Conservation (phyloP, 768 basidiomycete genomes). For the Vararia minispora region DNA sequence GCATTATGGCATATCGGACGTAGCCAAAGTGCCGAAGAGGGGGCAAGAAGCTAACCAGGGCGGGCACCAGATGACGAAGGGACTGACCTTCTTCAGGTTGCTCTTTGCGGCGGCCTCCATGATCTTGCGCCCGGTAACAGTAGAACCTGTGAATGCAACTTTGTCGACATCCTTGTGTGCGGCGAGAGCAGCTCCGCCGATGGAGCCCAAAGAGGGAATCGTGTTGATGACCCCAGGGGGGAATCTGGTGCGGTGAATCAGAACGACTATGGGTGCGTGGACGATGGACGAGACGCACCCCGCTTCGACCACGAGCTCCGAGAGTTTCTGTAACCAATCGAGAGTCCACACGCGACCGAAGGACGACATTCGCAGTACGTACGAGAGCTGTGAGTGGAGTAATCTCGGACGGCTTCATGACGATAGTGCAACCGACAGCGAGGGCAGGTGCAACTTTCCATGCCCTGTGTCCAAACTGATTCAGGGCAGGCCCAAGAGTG, state of each 20-base stretch:
- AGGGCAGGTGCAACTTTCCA: constrained; percentile 95
- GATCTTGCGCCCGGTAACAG: constrained; percentile 78
- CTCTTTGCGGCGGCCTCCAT: constrained; percentile 88
- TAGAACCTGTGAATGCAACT: constrained; percentile 92
- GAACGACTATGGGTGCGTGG: constrained; percentile 10
- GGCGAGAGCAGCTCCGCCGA: constrained; percentile 80
- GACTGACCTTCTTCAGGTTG: constrained; percentile 80
- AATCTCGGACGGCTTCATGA: constrained; percentile 91
- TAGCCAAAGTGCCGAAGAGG: too few relatives aligned
- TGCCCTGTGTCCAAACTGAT: constrained; percentile 30
- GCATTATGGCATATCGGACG: too few relatives aligned
- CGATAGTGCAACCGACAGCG: constrained; percentile 84
- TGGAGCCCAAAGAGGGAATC: constrained; percentile 67
- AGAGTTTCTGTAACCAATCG: constrained; percentile 49
- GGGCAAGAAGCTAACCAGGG: too few relatives aligned
- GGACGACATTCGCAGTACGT: constrained; percentile 14
- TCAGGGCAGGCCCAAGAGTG: not conserved
- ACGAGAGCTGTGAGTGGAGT: constrained; percentile 79
- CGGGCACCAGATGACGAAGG: not conserved
- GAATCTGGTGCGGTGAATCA: constrained; percentile 36
- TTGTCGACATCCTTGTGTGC: constrained; percentile 84
- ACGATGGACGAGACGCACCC: constrained; percentile 37
- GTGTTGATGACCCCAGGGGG: constrained; percentile 90
- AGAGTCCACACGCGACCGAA: constrained; percentile 4
- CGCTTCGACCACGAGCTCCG: constrained; percentile 71